A percentile compares a stretch with the other conserved stretches of the same genome.
Conservation (phyloP, 2,329 filamentous ascomycete genomes). For the Fusarium irregulare region DNA sequence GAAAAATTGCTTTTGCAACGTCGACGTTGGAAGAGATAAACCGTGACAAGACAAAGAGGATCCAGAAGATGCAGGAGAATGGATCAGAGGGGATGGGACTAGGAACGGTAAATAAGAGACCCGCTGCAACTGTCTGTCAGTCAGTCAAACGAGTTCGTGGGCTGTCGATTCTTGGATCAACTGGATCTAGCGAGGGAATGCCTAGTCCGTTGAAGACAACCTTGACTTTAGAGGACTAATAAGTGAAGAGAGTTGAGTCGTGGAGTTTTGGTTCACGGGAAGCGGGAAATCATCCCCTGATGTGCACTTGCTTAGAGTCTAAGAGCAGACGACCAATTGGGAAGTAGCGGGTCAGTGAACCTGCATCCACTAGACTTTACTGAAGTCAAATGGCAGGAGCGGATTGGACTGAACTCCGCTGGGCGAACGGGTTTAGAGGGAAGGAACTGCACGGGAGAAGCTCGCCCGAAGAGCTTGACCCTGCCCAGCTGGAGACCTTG, state of each 20-base stretch:
- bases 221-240: background rate
- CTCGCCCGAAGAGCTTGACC: conserved; percentile 7
- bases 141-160: background rate
- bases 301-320: conserved; percentile 5
- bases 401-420: background rate
- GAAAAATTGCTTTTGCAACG: conserved; percentile 33
- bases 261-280: conserved; percentile 31
- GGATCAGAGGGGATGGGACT: background rate
- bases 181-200: background rate
- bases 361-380: background rate
- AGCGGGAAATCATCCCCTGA: conserved; percentile 24
- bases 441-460: conserved; percentile 5
- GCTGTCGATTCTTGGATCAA: background rate
- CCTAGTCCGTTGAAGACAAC: background rate
- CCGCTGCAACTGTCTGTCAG: conserved; percentile 35
- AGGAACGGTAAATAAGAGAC: conserved; percentile 5
- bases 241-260: conserved; percentile 4
- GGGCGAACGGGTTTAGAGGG: background rate
- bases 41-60: conserved; percentile 6
- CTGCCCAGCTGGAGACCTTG: background rate
- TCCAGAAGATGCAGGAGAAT: conserved; percentile 21
- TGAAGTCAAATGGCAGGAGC: background rate
- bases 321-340: background rate
- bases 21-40: conserved; percentile 9
- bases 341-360: background rate